A percentile compares a stretch with the other conserved stretches of the same genome.
These are phyloP conservation scores for Camelina sativa DNA, from an alignment of 345 rosid genomes.

Conservation along the genomic window DNA sequence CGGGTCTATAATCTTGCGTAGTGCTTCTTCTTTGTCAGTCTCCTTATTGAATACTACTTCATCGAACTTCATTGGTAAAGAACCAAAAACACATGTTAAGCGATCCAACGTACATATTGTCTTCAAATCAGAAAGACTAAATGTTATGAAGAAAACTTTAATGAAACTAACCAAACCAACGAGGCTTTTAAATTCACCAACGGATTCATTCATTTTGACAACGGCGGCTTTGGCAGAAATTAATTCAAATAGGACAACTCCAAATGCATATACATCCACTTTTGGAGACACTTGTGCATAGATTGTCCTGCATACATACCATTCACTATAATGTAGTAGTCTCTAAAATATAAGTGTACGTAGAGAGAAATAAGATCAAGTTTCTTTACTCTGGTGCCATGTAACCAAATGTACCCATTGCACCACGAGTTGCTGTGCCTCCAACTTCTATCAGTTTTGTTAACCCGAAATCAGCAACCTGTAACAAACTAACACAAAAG, in stretches of 20 bases:
- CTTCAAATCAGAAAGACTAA: background rate
- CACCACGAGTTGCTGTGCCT: slow-evolving; percentile 69
- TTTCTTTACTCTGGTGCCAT: slow-evolving; percentile 95
- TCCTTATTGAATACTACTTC: slow-evolving; percentile 56
- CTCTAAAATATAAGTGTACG: background rate
- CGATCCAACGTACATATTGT: background rate
- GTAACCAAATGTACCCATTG: slow-evolving; percentile 98
- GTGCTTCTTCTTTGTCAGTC: slow-evolving; percentile 63
- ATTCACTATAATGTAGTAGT: slow-evolving; percentile 7
- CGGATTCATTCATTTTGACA: slow-evolving; percentile 56
- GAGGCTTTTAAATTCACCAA: slow-evolving; percentile 74
- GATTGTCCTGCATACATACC: slow-evolving; percentile 65
- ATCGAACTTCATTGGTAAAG: slow-evolving; percentile 63
- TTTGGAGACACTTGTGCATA: slow-evolving; percentile 88
- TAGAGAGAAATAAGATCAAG: slow-evolving; percentile 22
- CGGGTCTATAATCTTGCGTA: slow-evolving; percentile 70
- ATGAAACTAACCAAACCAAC: slow-evolving; percentile 74
- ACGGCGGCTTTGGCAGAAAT: slow-evolving; percentile 90
- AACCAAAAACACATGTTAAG: slow-evolving; percentile 12
- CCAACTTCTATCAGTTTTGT: slow-evolving; percentile 87
- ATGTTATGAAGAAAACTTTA: background rate
- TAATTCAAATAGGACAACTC: slow-evolving; percentile 93
- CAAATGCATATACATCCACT: slow-evolving; percentile 92
- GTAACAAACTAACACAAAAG: slow-evolving; percentile 12
- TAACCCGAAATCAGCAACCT: slow-evolving; percentile 98